Percentiles rank a stretch among this genome's conserved stretches.
phyloP scores from a whole-genome alignment of 495 filamentous ascomycete species.

The Clavariopsis aquatica region DNA sequence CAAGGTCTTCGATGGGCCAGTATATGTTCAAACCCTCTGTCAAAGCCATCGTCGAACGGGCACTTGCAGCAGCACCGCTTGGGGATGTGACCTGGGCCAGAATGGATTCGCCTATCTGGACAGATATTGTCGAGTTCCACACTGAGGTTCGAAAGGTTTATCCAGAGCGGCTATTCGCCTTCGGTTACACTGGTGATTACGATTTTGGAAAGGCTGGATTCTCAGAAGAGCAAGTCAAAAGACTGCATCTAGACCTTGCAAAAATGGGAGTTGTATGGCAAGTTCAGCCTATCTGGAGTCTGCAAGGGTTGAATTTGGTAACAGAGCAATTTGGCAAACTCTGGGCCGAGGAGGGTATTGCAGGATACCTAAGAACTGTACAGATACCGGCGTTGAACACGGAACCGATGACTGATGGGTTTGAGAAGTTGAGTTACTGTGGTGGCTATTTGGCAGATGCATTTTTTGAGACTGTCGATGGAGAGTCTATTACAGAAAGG shows the following conservation, averaged over 20 bases:
- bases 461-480: conserved; percentile 19
- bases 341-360: conserved; percentile 19
- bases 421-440: conserved; percentile 24
- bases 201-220: conserved; percentile 35
- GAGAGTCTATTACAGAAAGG: conserved; percentile 16
- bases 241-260: conserved; percentile 33
- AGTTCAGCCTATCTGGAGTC: conserved; percentile 37
- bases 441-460: conserved; percentile 21
- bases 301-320: conserved; percentile 32
- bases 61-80: conserved; percentile 34
- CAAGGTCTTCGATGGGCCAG: conserved; percentile 34
- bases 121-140: conserved; percentile 25
- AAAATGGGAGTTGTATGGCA: conserved; percentile 39
- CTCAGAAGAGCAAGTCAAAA: conserved; percentile 27
- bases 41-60: conserved; percentile 33
- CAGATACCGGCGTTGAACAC: conserved; percentile 6
- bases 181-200: conserved; percentile 39
- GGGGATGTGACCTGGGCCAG: conserved; percentile 39
- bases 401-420: conserved; percentile 16
- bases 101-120: conserved; percentile 36
- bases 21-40: conserved; percentile 36
- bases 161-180: conserved; percentile 31
- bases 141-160: conserved; percentile 18
- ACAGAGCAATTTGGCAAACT: conserved; percentile 23
- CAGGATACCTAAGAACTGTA: conserved; percentile 11